phyloP scores from a whole-genome alignment of 495 filamentous ascomycete genomes.

The Cetradonia linearis region DNA sequence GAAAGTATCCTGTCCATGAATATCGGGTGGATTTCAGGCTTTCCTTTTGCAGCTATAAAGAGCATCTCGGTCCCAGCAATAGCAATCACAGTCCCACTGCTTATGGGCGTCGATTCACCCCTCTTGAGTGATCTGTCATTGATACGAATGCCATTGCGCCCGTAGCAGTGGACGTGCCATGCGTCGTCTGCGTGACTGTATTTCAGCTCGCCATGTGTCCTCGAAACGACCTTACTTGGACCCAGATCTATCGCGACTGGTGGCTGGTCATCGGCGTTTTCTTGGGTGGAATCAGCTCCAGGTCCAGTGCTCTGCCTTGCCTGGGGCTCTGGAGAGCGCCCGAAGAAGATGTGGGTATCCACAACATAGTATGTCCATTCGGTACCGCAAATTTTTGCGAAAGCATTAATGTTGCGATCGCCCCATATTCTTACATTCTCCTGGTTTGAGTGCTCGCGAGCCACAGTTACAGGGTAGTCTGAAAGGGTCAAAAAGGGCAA shows the following conservation, averaged over 20 bases:
- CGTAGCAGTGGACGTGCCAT: slow-evolving; percentile 80
- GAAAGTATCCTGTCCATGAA: slow-evolving; percentile 41
- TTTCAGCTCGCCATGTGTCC: slow-evolving; percentile 75
- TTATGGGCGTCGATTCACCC: slow-evolving; percentile 52
- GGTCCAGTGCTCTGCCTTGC: slow-evolving; percentile 34
- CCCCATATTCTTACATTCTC: slow-evolving; percentile 51
- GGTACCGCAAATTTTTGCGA: slow-evolving; percentile 82
- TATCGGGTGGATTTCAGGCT: slow-evolving; percentile 47
- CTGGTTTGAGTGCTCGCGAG: slow-evolving; percentile 59
- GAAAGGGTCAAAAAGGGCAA: slow-evolving; percentile 57
- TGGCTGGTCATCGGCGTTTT: slow-evolving; percentile 35
- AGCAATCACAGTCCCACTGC: slow-evolving; percentile 80
- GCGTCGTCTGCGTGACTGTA: slow-evolving; percentile 57
- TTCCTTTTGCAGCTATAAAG: slow-evolving; percentile 73
- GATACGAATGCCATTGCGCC: slow-evolving; percentile 79
- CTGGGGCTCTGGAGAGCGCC: slow-evolving; percentile 58
- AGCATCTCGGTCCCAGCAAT: slow-evolving; percentile 94
- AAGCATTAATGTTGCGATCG: slow-evolving; percentile 67
- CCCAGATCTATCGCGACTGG: slow-evolving; percentile 84
- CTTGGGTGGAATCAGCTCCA: slow-evolving; percentile 33
- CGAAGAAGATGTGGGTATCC: slow-evolving; percentile 69
- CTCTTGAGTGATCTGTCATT: slow-evolving; percentile 59
- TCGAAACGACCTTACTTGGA: slow-evolving; percentile 83
- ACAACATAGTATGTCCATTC: slow-evolving; percentile 95
- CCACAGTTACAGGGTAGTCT: slow-evolving; percentile 53